Evolutionary conservation across 352 stramenopile species (phyloP).

Genomic region (Phytopythium helicoides): DNA sequence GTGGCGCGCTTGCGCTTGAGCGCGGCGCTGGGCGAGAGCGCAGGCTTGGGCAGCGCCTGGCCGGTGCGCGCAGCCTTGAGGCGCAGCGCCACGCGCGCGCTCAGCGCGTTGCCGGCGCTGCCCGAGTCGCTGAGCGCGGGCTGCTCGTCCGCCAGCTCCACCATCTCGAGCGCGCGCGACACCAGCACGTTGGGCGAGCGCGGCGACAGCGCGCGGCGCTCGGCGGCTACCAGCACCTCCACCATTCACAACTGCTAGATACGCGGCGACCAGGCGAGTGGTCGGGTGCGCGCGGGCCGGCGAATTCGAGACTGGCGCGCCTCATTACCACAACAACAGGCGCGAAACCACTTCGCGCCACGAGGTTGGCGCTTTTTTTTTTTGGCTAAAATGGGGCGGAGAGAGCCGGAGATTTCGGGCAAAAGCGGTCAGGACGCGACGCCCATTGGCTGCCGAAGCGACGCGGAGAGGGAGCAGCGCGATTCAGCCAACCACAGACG

Average conservation of each 20-base stretch:
- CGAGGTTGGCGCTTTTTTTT: too few relatives aligned
- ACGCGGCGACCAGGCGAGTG: too few relatives aligned
- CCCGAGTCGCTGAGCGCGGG: conserved; percentile 6
- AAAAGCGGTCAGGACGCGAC: too few relatives aligned
- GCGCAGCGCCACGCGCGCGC: conserved; percentile 4
- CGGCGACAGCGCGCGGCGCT: conserved; percentile 11
- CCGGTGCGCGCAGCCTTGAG: conserved; percentile 1
- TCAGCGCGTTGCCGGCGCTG: conserved; percentile 2
- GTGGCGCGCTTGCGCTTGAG: conserved; percentile 65
- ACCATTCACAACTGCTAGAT: not conserved
- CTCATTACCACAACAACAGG: too few relatives aligned
- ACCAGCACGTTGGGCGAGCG: conserved; percentile 36
- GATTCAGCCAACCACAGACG: too few relatives aligned
- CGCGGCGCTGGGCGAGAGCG: conserved; percentile 26
- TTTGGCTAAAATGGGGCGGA: too few relatives aligned
- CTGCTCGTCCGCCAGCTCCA: conserved; percentile 34
- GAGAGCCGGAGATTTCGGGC: too few relatives aligned
- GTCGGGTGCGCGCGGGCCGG: too few relatives aligned
- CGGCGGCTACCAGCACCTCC: not conserved
- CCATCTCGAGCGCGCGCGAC: conserved; percentile 46
- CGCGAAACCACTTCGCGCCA: too few relatives aligned
- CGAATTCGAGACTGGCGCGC: too few relatives aligned
- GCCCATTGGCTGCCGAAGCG: too few relatives aligned
- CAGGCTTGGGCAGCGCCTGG: conserved; percentile 4
- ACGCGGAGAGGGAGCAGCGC: too few relatives aligned